Conservation (phyloP, 1,284 basidiomycete genomes). For the Marasmius sp. region DNA sequence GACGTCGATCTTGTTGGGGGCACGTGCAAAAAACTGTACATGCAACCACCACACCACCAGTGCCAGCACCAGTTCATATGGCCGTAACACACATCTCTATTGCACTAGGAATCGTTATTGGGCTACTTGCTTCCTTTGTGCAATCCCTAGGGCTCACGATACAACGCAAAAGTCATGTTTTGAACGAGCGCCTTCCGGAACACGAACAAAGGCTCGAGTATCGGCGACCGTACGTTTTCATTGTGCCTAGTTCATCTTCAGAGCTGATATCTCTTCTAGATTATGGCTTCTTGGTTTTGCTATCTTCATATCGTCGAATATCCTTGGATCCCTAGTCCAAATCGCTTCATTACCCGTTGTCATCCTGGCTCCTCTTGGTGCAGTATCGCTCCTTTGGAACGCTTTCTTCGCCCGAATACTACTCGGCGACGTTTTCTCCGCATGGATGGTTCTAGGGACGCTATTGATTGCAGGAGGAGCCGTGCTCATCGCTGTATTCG, state of each 20-base stretch:
- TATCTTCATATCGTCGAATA: slow-evolving; percentile 86
- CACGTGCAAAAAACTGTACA: not conserved
- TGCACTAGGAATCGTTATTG: slow-evolving; percentile 55
- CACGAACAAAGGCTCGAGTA: slow-evolving; percentile 68
- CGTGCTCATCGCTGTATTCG: slow-evolving; percentile 88
- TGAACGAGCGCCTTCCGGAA: slow-evolving; percentile 76
- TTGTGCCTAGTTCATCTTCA: slow-evolving; percentile 10
- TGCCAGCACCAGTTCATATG: not conserved
- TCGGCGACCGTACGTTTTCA: slow-evolving; percentile 67
- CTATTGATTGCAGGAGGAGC: slow-evolving; percentile 88
- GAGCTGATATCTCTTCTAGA: slow-evolving; percentile 32
- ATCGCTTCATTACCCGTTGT: slow-evolving; percentile 93
- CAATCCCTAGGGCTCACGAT: slow-evolving; percentile 92
- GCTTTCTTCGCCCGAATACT: slow-evolving; percentile 88
- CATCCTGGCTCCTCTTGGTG: slow-evolving; percentile 90
- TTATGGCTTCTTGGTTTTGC: slow-evolving; percentile 86
- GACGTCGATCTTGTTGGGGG: not conserved
- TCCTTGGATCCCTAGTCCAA: slow-evolving; percentile 92
- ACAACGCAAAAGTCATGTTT: slow-evolving; percentile 92
- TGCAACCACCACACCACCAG: not conserved
- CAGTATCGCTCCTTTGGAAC: slow-evolving; percentile 93
- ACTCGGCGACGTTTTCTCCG: slow-evolving; percentile 85
- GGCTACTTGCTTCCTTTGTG: slow-evolving; percentile 85
- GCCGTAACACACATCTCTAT: slow-evolving; percentile 36
- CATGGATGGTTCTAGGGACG: slow-evolving; percentile 84